A percentile compares a stretch with the other conserved stretches of the same genome.
phyloP scores from a whole-genome alignment of 768 basidiomycete species.

The Leccinum truebloodii region DNA sequence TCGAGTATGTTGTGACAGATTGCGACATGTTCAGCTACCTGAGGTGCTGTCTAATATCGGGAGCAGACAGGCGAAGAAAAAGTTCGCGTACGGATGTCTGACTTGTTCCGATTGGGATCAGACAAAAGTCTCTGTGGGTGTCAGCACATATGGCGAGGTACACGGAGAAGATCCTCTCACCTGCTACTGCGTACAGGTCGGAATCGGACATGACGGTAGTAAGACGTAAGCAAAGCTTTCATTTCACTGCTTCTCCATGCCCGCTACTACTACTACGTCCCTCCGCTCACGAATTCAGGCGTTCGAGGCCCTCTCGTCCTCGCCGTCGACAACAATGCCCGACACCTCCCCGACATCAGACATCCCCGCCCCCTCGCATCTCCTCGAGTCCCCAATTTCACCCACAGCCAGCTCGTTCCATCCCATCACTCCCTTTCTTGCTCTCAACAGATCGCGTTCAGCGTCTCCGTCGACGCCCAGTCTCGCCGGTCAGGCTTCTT shows the following conservation, averaged over 20 bases:
- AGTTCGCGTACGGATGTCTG: slow-evolving; percentile 60
- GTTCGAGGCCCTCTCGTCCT: slow-evolving; percentile 56
- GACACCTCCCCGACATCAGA: slow-evolving; percentile 4
- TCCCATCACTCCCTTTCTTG: slow-evolving; percentile 42
- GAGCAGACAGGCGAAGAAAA: slow-evolving; percentile 3
- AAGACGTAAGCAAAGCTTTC: neutral
- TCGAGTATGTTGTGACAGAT: slow-evolving; percentile 83
- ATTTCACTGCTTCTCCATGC: slow-evolving; percentile 33
- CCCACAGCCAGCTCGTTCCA: slow-evolving; percentile 44
- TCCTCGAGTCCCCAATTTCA: slow-evolving; percentile 54
- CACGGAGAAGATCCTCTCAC: slow-evolving; percentile 33
- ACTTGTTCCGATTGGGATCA: slow-evolving; percentile 81
- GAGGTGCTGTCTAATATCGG: neutral
- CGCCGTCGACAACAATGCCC: slow-evolving; percentile 24
- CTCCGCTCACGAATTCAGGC: slow-evolving; percentile 62
- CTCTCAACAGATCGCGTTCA: slow-evolving; percentile 36
- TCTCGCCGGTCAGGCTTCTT: slow-evolving; percentile 50
- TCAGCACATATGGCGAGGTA: neutral
- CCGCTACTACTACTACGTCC: slow-evolving; percentile 35
- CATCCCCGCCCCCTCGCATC: slow-evolving; percentile 18
- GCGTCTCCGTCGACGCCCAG: slow-evolving; percentile 49
- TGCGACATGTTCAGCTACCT: slow-evolving; percentile 79
- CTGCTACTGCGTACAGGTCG: slow-evolving; percentile 73
- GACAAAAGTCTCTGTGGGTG: slow-evolving; percentile 69
- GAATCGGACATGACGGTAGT: slow-evolving; percentile 11